Percentiles rank a stretch among this genome's conserved stretches.
phyloP scores from a whole-genome alignment of 768 basidiomycete species.

The Pleurotus giganteus region DNA sequence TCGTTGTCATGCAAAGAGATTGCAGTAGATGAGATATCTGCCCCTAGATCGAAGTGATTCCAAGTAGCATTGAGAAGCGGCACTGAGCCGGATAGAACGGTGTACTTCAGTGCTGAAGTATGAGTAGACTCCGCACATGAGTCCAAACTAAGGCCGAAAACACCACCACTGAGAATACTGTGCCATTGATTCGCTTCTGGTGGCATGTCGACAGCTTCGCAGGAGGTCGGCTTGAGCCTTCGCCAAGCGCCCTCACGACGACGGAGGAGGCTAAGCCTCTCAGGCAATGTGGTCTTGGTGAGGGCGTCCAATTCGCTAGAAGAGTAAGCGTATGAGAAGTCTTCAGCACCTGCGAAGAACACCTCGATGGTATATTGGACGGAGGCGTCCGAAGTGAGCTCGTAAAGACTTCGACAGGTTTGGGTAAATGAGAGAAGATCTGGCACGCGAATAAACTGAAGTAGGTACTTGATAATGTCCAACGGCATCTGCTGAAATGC shows the following conservation, averaged over 20 bases:
- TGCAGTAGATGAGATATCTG: neutral
- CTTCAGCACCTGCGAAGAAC: neutral
- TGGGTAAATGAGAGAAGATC: neutral
- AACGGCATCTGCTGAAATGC: neutral
- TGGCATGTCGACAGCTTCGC: neutral
- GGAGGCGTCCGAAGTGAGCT: neutral
- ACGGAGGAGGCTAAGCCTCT: neutral
- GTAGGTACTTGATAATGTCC: neutral
- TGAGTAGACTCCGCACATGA: neutral
- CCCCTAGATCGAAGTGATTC: neutral
- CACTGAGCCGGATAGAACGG: neutral
- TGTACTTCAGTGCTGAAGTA: neutral
- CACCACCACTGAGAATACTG: neutral
- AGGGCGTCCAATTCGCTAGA: neutral
- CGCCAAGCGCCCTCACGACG: neutral
- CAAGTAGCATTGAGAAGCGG: neutral
- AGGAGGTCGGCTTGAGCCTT: neutral
- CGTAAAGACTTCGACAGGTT: neutral
- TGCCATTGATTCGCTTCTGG: neutral
- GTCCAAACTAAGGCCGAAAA: neutral
- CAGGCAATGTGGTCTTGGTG: neutral
- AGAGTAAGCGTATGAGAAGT: no score
- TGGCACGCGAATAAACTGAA: neutral
- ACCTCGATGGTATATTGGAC: neutral
- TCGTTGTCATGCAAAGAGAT: neutral